Evolutionary conservation across 1,284 basidiomycete species (phyloP).

Genomic region (Rhodotorula sp.): DNA sequence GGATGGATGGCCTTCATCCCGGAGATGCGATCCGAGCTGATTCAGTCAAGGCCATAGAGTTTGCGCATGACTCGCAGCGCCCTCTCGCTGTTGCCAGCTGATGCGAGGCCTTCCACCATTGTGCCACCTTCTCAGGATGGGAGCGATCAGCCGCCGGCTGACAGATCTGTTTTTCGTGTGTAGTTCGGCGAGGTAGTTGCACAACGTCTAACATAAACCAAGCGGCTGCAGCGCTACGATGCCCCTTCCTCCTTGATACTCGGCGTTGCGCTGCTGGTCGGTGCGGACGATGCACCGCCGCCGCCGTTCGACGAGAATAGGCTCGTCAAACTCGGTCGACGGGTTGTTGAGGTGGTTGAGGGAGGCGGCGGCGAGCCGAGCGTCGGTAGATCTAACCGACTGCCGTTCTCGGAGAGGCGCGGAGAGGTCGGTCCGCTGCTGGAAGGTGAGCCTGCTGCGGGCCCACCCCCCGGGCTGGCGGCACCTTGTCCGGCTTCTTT

Average conservation of each 20-base stretch:
- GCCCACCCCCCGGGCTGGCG: not conserved
- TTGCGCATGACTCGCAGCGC: too few species aligned
- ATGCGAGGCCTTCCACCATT: too few species aligned
- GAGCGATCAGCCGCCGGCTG: too few species aligned
- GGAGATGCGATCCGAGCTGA: too few species aligned
- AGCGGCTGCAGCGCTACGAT: not conserved
- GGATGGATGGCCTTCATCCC: too few species aligned
- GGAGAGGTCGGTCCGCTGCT: not conserved
- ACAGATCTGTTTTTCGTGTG: too few species aligned
- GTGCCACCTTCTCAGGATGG: too few species aligned
- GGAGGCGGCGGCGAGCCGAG: constrained; percentile 24
- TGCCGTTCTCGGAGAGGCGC: not conserved
- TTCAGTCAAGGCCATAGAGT: too few species aligned
- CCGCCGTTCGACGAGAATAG: constrained; percentile 21
- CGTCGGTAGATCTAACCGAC: constrained; percentile 25
- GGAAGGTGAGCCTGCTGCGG: not conserved
- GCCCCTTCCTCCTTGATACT: constrained; percentile 26
- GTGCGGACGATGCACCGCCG: constrained; percentile 7
- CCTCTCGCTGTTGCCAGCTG: too few species aligned
- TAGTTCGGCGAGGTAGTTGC: too few species aligned
- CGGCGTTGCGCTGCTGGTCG: constrained; percentile 22
- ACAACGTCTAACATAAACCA: not conserved
- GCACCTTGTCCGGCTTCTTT: constrained; percentile 52
- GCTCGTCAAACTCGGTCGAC: constrained; percentile 28
- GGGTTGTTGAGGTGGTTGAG: constrained; percentile 4